Evolutionary conservation across 306 rosid genomes (phyloP).

Genomic region (Erythrophleum fordii): DNA sequence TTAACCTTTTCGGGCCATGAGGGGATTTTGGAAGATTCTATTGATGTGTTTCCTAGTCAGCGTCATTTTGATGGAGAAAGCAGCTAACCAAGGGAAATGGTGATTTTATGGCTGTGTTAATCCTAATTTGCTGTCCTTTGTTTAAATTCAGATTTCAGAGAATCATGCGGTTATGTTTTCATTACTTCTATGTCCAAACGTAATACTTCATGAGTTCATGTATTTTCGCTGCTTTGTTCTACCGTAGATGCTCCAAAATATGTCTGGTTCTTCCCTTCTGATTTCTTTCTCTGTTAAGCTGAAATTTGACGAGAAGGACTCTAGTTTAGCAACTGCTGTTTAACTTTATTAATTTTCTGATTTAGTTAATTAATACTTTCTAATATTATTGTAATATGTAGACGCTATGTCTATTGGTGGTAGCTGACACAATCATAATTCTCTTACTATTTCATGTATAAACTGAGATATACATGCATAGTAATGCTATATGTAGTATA

Average conservation of each 20-base stretch:
- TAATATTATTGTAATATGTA: conserved; percentile 29
- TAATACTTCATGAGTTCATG: not conserved
- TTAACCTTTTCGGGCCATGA: not conserved
- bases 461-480: not conserved
- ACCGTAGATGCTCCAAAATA: not conserved
- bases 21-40: not conserved
- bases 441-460: conserved; percentile 21
- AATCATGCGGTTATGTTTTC: not conserved
- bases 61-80: not conserved
- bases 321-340: not conserved
- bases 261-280: not conserved
- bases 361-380: not conserved
- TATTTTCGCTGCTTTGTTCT: not conserved
- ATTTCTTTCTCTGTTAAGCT: not conserved
- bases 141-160: not conserved
- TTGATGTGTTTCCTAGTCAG: not conserved
- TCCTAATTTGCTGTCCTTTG: not conserved
- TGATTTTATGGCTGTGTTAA: conserved; percentile 1
- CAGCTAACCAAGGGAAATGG: not conserved
- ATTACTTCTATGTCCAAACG: not conserved
- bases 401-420: conserved; percentile 7
- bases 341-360: not conserved
- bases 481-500: not conserved
- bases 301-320: conserved; percentile 5
- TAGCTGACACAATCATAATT: conserved; percentile 7